Conservation (phyloP, 2,329 filamentous ascomycete species). For the Penicillium crustosum region DNA sequence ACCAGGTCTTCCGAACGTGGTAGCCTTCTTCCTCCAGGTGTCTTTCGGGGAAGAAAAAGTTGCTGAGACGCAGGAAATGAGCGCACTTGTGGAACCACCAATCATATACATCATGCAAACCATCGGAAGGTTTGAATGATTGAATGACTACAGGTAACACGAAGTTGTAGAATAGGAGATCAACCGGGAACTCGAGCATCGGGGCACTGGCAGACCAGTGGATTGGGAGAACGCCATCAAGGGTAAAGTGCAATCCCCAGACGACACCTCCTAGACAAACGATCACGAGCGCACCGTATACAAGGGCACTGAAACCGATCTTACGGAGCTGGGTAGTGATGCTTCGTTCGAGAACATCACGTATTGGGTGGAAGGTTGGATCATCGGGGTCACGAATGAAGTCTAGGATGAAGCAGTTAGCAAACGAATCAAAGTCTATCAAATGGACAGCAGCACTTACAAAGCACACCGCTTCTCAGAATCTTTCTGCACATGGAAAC, state of each 20-base stretch:
- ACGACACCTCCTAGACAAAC: constrained; percentile 93
- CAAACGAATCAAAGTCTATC: not conserved
- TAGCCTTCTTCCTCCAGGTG: constrained; percentile 77
- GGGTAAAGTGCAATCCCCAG: constrained; percentile 74
- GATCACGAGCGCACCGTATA: constrained; percentile 90
- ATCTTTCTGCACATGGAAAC: constrained; percentile 99
- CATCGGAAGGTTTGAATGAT: constrained; percentile 81
- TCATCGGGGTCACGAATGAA: constrained; percentile 98
- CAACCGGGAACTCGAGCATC: constrained; percentile 88
- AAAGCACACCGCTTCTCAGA: constrained; percentile 89
- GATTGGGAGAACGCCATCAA: constrained; percentile 76
- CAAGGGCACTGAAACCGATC: constrained; percentile 91
- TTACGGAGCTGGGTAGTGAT: constrained; percentile 92
- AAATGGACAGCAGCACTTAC: constrained; percentile 52
- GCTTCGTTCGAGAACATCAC: constrained; percentile 91
- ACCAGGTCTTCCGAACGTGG: constrained; percentile 62
- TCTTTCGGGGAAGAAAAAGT: constrained; percentile 89
- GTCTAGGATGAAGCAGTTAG: constrained; percentile 51
- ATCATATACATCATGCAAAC: constrained; percentile 78
- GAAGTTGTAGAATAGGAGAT: constrained; percentile 95
- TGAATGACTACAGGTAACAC: constrained; percentile 84
- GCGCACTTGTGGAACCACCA: constrained; percentile 97
- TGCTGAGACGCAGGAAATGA: constrained; percentile 73
- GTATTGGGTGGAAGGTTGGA: constrained; percentile 95
- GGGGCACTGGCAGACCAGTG: constrained; percentile 93